Evolutionary conservation across 495 filamentous ascomycete species (phyloP), one percentile per base, ranked within the genome.

Genomic region (Filosporella fistucella): DNA sequence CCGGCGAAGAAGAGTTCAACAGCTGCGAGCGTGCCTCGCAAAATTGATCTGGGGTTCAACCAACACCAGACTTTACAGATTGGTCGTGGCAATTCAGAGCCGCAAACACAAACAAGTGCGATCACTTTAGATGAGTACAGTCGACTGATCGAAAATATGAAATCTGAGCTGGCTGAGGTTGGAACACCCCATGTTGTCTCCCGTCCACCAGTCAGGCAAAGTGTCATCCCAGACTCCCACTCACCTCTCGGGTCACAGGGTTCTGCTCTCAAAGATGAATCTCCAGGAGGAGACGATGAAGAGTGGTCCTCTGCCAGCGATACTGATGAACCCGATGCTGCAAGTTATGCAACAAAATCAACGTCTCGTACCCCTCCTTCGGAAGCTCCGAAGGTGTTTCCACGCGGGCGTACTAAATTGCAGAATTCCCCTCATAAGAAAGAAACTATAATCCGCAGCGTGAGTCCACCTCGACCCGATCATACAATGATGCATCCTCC

Each of bases 21-120:
- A 1, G 3, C 26, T 24, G 7, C 23, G 8, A 12, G 33, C 11
- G 21, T 30, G 10, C 1, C 3, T 4, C 30, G 29, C 16, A 59
- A 49, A 17, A 66, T 71, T 46, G 68, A 72, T 29, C 63, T 78
- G 3, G 67, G 71, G 20, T 77, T 81, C 43, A 67, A 64, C 9
- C 64, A 59, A 1, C 76, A 80, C 45, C 66, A 60, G 36, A 20
- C 29, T 20, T 28, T 60, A 16, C 51, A 55, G 26, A 69, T 52
- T 40, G 42, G 43, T 17, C 39, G 45, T 13, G 38, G 46, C 29
- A 44, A 36, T 40, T 1, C 38, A 20, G 33, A 51, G 43, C 30
- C 57, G 33, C 7, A n/a, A 9, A 13, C 18, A 9, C 29, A 51
- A n/a, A 32, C 30, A 0, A 29, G 18, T 14, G 18, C 39, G 10